Base-by-base conservation (phyloP, 2,329 filamentous ascomycete species). In the Myriosclerotinia scirpicola region DNA sequence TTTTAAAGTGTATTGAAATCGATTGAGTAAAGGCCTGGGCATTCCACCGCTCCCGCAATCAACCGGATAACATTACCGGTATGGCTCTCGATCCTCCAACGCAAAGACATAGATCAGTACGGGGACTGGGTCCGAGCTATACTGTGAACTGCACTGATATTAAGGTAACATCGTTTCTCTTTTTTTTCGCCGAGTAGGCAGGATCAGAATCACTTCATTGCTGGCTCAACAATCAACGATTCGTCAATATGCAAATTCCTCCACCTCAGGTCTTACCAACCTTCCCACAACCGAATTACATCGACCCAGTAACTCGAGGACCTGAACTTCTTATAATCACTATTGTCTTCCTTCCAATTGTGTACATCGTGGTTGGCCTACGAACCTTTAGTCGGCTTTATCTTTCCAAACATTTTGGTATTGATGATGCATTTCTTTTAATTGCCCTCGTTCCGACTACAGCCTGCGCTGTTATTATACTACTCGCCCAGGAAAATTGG, bases 381-480 rank as follows among this genome's bases (percentile, higher is more conserved):
- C 79, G 83, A 26, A 74, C 84, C 54, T 84, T 80, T 73, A 81
- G 81, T 20, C 77, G 82, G 20, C 38, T 81, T 1, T 71, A 73
- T 15, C 77, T 84, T 36, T 80, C 79, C 14, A 80, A 76, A 69
- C 83, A 79, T 26, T 75, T 79, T 38, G 82, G 82, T 17, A 30
- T 80, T 7, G 82, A 84, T 67, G 82, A 84, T 70, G 67, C 78
- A 22, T 71, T 84, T 14, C 80, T 83, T 59, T 70, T 80, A 42
- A 46, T 80, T 30, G n/a, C 58, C 77, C 74, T 67, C 11, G 5
- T 71, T 12, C 79, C 78, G 38, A 74, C 75, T 20, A 76, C 79
- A 56, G 76, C 71, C 7, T 79, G 79, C 74, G 74, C 73, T 9
- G 73, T 73, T 1, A 54, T 78, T 5, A 75, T 73, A 4, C 75